Percentiles rank a stretch among this genome's conserved stretches.
phyloP scores from a whole-genome alignment of 1,284 basidiomycete species.

The Athelia psychrophila region DNA sequence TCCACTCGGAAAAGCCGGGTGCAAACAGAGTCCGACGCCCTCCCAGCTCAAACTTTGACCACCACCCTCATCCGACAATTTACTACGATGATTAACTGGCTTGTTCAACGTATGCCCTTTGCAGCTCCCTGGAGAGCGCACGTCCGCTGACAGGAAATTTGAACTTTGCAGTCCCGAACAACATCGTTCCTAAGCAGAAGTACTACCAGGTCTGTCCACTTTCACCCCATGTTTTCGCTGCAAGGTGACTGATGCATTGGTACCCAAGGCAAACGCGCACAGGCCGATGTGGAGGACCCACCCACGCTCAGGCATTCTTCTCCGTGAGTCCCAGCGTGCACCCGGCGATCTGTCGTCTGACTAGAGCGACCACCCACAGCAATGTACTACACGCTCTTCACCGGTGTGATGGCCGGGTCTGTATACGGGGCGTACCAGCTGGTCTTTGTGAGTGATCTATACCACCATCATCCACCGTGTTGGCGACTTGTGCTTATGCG shows the following conservation, averaged over 20 bases:
- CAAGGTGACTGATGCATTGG: constrained; percentile 4
- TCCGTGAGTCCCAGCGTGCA: not conserved
- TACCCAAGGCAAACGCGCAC: constrained; percentile 3
- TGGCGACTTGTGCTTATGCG: not conserved
- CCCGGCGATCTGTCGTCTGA: not conserved
- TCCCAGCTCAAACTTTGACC: constrained; percentile 33
- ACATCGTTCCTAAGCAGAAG: constrained; percentile 61
- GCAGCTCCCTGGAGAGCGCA: not conserved
- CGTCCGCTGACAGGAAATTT: constrained; percentile 6
- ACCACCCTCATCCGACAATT: too few relatives aligned
- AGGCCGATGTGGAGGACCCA: constrained; percentile 8
- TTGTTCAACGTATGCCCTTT: not conserved
- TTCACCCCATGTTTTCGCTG: not conserved
- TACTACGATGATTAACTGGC: constrained; percentile 1
- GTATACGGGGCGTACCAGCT: not conserved
- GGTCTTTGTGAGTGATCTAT: not conserved
- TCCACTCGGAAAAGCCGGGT: not conserved
- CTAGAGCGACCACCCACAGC: not conserved
- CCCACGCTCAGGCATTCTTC: not conserved
- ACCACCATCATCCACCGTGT: not conserved
- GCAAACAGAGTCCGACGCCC: not conserved
- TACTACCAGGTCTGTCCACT: constrained; percentile 51
- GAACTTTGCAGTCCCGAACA: constrained; percentile 53
- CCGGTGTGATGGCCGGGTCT: not conserved
- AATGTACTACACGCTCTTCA: not conserved